These are phyloP conservation scores for Asterionellopsis glacialis DNA, from an alignment of 108 stramenopile genomes.

Conservation along the genomic window DNA sequence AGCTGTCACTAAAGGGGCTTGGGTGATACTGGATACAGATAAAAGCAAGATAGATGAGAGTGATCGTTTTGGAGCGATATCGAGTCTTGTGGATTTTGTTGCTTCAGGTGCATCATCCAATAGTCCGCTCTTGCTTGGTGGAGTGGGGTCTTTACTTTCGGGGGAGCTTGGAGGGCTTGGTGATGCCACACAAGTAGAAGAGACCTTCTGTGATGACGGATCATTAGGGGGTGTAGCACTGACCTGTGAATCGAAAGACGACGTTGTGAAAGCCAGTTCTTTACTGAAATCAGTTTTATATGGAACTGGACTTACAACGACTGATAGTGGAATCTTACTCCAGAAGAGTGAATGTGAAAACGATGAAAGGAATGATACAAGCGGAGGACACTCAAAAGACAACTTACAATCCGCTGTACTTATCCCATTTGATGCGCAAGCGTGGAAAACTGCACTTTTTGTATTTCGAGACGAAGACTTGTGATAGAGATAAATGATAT, in stretches of 20 bases:
- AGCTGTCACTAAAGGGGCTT: neutral
- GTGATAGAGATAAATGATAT: too few species aligned
- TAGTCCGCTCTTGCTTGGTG: neutral
- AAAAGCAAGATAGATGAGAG: neutral
- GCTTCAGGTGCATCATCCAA: slow-evolving; percentile 1
- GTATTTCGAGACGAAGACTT: slow-evolving; percentile 1
- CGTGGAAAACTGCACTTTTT: slow-evolving; percentile 36
- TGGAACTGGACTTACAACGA: slow-evolving; percentile 1
- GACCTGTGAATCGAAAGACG: slow-evolving; percentile 22
- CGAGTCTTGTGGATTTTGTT: slow-evolving; percentile 1
- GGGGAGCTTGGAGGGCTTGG: neutral
- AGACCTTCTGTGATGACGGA: slow-evolving; percentile 7
- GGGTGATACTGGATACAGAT: slow-evolving; percentile 5
- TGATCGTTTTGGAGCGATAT: neutral
- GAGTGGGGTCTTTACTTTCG: neutral
- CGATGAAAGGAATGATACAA: slow-evolving; percentile 3
- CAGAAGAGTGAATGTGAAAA: neutral
- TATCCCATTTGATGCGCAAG: slow-evolving; percentile 33
- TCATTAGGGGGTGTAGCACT: slow-evolving; percentile 31
- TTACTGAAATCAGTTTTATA: slow-evolving; percentile 4
- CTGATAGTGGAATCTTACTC: slow-evolving; percentile 33
- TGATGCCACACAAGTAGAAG: neutral
- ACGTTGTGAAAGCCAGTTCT: slow-evolving; percentile 18
- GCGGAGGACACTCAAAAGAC: neutral
- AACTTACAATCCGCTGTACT: slow-evolving; percentile 24